A percentile compares a stretch with the other conserved stretches of the same genome.
These are phyloP conservation scores for Taxillus chinensis DNA, from an alignment of 164 flowering plant genomes.

Conservation along the genomic window DNA sequence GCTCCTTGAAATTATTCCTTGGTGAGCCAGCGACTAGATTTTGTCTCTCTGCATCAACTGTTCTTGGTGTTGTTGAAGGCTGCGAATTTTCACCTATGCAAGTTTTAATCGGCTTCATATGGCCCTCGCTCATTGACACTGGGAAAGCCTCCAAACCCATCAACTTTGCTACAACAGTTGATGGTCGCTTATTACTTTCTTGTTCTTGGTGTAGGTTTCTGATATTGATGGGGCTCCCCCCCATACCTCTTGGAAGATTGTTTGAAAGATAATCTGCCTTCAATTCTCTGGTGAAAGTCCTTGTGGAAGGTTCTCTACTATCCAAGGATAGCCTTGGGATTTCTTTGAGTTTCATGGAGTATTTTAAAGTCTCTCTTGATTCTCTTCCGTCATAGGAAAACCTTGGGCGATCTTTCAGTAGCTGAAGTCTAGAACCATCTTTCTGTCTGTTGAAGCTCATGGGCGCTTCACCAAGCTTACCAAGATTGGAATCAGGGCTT, in stretches of 20 bases:
- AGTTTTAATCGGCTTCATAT: conserved; percentile 11
- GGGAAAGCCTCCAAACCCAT: conserved; percentile 67
- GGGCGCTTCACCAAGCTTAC: conserved; percentile 18
- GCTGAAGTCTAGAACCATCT: conserved; percentile 3
- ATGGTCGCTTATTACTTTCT: conserved; percentile 23
- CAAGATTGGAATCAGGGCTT: conserved; percentile 12
- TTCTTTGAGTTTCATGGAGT: conserved; percentile 35
- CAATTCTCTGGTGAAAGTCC: conserved; percentile 11
- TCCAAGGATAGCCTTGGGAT: conserved; percentile 58
- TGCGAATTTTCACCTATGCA: conserved; percentile 13
- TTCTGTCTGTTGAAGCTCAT: conserved; percentile 14
- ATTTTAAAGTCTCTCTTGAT: conserved; percentile 24
- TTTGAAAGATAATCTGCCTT: conserved; percentile 10
- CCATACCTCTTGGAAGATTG: conserved; percentile 13
- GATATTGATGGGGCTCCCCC: conserved; percentile 4
- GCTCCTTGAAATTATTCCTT: conserved; percentile 21
- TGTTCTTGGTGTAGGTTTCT: conserved; percentile 22
- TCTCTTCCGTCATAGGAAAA: conserved; percentile 57
- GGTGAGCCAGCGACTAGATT: conserved; percentile 24
- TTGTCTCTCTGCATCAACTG: conserved; percentile 18
- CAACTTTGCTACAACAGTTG: conserved; percentile 51
- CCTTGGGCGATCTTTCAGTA: conserved; percentile 28
- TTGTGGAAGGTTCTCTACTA: conserved; percentile 27
- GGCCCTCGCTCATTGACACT: conserved; percentile 11
- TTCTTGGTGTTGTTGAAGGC: conserved; percentile 16